phyloP scores from a whole-genome alignment of 2,329 filamentous ascomycete species.

The Trichoderma harzianum region DNA sequence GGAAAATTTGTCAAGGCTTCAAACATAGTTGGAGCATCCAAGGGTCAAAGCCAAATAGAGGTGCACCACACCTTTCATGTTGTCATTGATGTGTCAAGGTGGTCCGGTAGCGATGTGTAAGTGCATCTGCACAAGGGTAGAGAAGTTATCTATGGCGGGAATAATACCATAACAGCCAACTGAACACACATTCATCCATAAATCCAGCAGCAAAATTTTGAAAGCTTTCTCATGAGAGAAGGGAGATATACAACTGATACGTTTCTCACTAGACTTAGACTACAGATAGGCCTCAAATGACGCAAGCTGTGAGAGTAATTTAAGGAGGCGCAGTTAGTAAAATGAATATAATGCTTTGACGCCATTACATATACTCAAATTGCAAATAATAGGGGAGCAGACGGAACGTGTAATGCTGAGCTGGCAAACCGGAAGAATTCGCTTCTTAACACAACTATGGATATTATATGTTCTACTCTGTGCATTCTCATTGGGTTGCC shows the following conservation, averaged over 20 bases:
- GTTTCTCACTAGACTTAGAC: not conserved
- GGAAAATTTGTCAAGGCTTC: too few species aligned
- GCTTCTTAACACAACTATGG: not conserved
- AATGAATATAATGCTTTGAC: not conserved
- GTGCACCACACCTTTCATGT: not conserved
- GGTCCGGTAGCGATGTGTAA: not conserved
- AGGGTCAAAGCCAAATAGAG: not conserved
- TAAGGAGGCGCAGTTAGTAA: not conserved
- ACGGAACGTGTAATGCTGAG: not conserved
- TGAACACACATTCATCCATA: not conserved
- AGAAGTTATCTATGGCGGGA: not conserved
- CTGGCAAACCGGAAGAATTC: not conserved
- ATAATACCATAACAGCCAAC: not conserved
- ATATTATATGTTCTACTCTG: not conserved
- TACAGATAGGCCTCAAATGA: not conserved
- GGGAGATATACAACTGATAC: not conserved
- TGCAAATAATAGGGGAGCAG: not conserved
- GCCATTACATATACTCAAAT: not conserved
- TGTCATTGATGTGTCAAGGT: not conserved
- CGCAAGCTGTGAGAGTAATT: not conserved
- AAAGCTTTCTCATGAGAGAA: not conserved
- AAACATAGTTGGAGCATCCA: too few species aligned
- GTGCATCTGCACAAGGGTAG: not conserved
- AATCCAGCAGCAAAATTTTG: not conserved
- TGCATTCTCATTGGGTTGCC: not conserved